Conservation (phyloP, 129 eudicot genomes). For the Cynara cardunculus region DNA sequence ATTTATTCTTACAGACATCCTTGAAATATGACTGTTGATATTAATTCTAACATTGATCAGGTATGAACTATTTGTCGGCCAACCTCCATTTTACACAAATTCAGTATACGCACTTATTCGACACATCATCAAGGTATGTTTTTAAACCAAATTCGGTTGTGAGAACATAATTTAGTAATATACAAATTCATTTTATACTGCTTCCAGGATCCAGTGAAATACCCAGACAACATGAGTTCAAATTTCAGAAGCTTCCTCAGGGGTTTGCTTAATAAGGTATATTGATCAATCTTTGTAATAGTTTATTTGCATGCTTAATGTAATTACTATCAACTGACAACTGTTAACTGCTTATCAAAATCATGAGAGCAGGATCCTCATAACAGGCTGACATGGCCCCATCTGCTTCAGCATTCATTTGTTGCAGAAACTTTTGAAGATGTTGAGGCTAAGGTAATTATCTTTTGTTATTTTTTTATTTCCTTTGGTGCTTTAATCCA, state of each 20-base stretch:
- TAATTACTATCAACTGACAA: background rate
- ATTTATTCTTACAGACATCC: background rate
- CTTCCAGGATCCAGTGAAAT: constrained; percentile 90
- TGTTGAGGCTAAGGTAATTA: constrained; percentile 53
- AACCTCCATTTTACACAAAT: constrained; percentile 98
- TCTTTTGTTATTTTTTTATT: background rate
- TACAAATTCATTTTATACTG: background rate
- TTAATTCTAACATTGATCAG: constrained; percentile 31
- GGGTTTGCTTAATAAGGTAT: constrained; percentile 95
- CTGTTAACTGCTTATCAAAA: background rate
- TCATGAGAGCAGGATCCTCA: constrained; percentile 71
- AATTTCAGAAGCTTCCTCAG: constrained; percentile 78
- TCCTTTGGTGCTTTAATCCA: background rate
- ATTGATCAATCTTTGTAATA: background rate
- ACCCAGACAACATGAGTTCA: constrained; percentile 90
- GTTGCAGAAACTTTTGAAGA: constrained; percentile 64
- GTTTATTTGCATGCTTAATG: constrained; percentile 2
- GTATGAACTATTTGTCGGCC: constrained; percentile 97
- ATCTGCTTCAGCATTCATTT: constrained; percentile 94
- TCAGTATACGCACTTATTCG: constrained; percentile 92
- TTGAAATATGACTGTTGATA: background rate
- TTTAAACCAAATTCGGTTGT: background rate
- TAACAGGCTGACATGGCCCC: constrained; percentile 91
- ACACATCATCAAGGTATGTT: constrained; percentile 83
- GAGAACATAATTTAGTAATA: background rate